Base-by-base conservation (phyloP, 371 early-diverging fungal species). In the Saksenaea vasiformis region DNA sequence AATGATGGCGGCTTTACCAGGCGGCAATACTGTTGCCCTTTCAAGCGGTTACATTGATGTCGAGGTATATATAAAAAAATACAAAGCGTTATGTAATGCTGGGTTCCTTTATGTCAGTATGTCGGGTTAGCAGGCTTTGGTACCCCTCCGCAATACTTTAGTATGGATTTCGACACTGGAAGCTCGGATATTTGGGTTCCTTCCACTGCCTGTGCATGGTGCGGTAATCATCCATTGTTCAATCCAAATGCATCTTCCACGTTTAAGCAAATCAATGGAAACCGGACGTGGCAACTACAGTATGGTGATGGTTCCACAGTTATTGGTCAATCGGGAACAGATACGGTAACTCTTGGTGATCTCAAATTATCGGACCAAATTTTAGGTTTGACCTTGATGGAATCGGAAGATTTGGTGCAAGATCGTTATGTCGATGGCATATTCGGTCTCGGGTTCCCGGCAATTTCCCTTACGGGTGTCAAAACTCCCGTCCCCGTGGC, bases 221-320 rank as follows among this genome's bases (percentile, higher is more conserved):
- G 80, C 34, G 64, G 76, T 1, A 24, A 51, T 0, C 74, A 73
- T 47, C 63, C 66, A 14, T 69, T 62, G 5, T 80, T 73, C 57
- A 56, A 80, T 58, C 28, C 64, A 8, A 15, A 26, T 0, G 36
- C 57, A 9, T 77, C 77, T 0, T 67, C 71, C 0, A 66, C 71
- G 0, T 73, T 60, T 31, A 43, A 17, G 5, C 41, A 26, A 10
- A 13, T 31, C 5, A 34, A 26, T 5, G 64, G 39, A 0, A 77
- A 73, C 34, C 54, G 65, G 1, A 75, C 70, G 0, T 80, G 80
- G 80, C 9, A 61, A 3, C 43, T 80, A 0, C 68, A 60, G 1
- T 85, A 85, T 37, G 86, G 83, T 13, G 86, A 85, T 61, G 83
- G 86, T 4, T 85, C 84, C 5, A 69, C 60, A 27, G 84, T 84